These are phyloP conservation scores for Cyphellophora attinorum DNA, from an alignment of 2,329 filamentous ascomycete species.

Conservation along the genomic window DNA sequence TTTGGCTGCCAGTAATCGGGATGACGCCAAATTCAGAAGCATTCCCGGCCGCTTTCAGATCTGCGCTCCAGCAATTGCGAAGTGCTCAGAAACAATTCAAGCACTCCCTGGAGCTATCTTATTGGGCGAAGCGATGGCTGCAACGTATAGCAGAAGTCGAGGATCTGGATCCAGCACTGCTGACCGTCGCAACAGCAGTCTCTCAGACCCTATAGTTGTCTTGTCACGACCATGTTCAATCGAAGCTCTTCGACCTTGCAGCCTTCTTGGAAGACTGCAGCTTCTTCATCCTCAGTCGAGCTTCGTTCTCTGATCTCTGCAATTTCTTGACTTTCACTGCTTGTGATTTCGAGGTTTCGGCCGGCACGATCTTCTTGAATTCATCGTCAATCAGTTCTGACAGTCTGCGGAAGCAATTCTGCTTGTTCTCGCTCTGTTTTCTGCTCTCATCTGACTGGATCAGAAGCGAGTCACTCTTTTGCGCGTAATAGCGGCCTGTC, in stretches of 20 bases:
- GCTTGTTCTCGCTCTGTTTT: slow-evolving; percentile 51
- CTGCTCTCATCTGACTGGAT: slow-evolving; percentile 56
- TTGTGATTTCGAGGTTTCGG: slow-evolving; percentile 51
- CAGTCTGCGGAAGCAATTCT: slow-evolving; percentile 50
- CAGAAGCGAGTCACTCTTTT: slow-evolving; percentile 43
- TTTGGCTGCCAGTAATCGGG: slow-evolving; percentile 61
- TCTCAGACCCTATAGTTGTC: not conserved
- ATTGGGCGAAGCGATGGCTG: slow-evolving; percentile 37
- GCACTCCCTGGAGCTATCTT: slow-evolving; percentile 32
- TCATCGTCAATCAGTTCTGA: slow-evolving; percentile 43
- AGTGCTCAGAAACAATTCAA: slow-evolving; percentile 27
- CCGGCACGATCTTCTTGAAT: slow-evolving; percentile 43
- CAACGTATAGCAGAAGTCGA: slow-evolving; percentile 34
- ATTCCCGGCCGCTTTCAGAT: slow-evolving; percentile 63
- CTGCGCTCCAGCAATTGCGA: slow-evolving; percentile 55
- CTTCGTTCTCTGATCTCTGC: slow-evolving; percentile 49
- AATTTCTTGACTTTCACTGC: slow-evolving; percentile 44
- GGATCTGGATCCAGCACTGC: slow-evolving; percentile 43
- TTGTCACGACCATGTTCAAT: slow-evolving; percentile 13
- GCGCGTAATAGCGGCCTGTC: slow-evolving; percentile 45
- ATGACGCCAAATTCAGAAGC: slow-evolving; percentile 53
- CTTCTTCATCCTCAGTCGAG: slow-evolving; percentile 49
- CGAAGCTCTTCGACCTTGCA: slow-evolving; percentile 20
- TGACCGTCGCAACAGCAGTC: slow-evolving; percentile 34
- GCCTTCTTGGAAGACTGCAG: slow-evolving; percentile 52